Evolutionary conservation across 2,329 filamentous ascomycete species (phyloP).

Genomic region (Chaetomium sp.): DNA sequence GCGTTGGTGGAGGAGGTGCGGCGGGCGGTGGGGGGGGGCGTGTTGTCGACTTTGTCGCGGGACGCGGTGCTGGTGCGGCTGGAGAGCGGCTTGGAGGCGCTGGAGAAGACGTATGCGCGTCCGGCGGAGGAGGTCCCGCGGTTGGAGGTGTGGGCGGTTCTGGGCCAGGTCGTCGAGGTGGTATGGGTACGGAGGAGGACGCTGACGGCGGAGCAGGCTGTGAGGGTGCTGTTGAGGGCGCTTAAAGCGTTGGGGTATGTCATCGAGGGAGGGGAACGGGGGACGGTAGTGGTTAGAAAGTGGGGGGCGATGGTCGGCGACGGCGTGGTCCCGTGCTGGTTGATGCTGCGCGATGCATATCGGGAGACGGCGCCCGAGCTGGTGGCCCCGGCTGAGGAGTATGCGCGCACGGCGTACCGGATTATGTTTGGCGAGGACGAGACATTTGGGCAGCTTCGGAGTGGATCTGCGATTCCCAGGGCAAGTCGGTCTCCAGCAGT

Average conservation of each 20-base stretch:
- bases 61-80: background rate
- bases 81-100: slow-evolving; percentile 26
- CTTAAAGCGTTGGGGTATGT: slow-evolving; percentile 37
- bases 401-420: slow-evolving; percentile 21
- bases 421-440: slow-evolving; percentile 24
- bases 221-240: slow-evolving; percentile 33
- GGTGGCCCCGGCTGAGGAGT: slow-evolving; percentile 11
- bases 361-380: slow-evolving; percentile 5
- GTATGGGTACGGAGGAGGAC: background rate
- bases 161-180: slow-evolving; percentile 30
- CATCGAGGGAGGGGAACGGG: slow-evolving; percentile 24
- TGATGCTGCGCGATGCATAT: slow-evolving; percentile 18
- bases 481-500: background rate
- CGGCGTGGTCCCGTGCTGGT: slow-evolving; percentile 17
- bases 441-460: slow-evolving; percentile 14
- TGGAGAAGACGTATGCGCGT: slow-evolving; percentile 35
- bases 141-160: slow-evolving; percentile 31
- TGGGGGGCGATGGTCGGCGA: slow-evolving; percentile 20
- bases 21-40: background rate
- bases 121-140: slow-evolving; percentile 20
- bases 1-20: too few species aligned
- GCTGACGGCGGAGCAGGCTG: background rate
- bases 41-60: too few species aligned
- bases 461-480: background rate
- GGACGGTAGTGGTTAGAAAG: slow-evolving; percentile 18